Evolutionary conservation across 2,329 filamentous ascomycete genomes (phyloP), one percentile per base, ranked within the genome.

Genomic region (Myriosclerotinia scirpicola): DNA sequence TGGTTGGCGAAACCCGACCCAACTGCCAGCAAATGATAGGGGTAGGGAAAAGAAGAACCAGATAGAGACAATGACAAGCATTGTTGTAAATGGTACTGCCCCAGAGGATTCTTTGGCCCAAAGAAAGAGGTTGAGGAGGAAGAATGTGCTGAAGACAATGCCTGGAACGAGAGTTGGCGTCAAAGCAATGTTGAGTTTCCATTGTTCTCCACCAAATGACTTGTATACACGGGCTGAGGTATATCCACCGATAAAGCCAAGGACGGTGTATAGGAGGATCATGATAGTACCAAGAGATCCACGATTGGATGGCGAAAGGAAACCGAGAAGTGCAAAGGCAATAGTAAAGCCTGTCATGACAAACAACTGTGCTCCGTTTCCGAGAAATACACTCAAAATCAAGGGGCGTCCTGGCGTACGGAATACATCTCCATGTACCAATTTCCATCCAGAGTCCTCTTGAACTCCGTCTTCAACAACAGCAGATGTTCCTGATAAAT

Each of bases 41-140:
- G 95, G 95, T 2, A 98, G 90, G 48, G 92, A 97, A 77, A 99
- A 96, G 76, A 97, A 77, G 79, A 99, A 99, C 95, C 95, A 99
- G 75, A 99, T 97, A 70, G 85, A 84, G 56, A 99, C 85, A 67
- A 98, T 88, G 65, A 96, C 90, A 54, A 99, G 84, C 95, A 99
- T 99, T 12, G 95, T 99, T 2, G 90, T 92, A 76, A 99, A 96
- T 0, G 95, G 95, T 2, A 99, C 95, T 11, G 95, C 95, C 34
- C 95, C 95, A 34, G 92, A 96, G 2, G 94, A 96, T 66, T 89
- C 84, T 75, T 96, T 93, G 53, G 91, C 92, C 93, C 95, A 98
- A 53, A 99, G 87, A 82, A 99, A 97, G 54, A 99, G 85, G 78
- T 99, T 93, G 67, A 99, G 86, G 54, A 97, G 83, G 85, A 99